Base-by-base conservation (phyloP, 805 yeast species). In the Candida alai region DNA sequence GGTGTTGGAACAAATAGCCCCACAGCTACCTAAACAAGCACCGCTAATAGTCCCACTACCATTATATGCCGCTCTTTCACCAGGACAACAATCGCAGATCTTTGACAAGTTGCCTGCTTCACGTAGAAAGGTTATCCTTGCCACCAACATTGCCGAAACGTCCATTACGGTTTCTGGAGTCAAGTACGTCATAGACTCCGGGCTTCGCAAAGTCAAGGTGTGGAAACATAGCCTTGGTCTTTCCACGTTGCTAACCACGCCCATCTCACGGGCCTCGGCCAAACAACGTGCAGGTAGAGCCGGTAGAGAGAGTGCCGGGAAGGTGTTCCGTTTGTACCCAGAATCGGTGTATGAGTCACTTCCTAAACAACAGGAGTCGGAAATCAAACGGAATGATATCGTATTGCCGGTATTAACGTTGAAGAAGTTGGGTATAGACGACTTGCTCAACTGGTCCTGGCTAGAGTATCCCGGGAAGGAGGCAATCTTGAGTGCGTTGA, bases 141-240 rank as follows among this genome's bases (percentile, higher is more conserved):
- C 97, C 6, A 93, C 99, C 1, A 93, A 93, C 54, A 88, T 93
- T 47, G 98, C 99, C 1, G 99, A 93, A 64, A 93, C 99, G 0
- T 93, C 98, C 19, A 80, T 93, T 41, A 93, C 99, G 3, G 93
- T 93, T 22, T 80, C 95, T 10, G 98, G 98, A 2, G 93, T 93
- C 12, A 76, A 86, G 45, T 93, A 85, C 51, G 97, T 93, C 6
- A 71, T 93, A 16, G 99, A 93, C 58, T 76, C 94, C 0, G 99
- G 99, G 0, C 65, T 90, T 31, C 72, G 97, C 37, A 93, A 93
- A 52, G 94, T 90, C 6, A 86, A 90, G 45, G 94, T 90, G 1
- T 90, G 97, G 95, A 77, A 93, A 48, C 95, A 90, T 50, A 88
- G 82, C 46, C 63, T 93, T 24, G 97, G 97, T 0, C 70, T 93